Conservation (phyloP, 495 filamentous ascomycete species). For the Trichoderma orchidacearum region DNA sequence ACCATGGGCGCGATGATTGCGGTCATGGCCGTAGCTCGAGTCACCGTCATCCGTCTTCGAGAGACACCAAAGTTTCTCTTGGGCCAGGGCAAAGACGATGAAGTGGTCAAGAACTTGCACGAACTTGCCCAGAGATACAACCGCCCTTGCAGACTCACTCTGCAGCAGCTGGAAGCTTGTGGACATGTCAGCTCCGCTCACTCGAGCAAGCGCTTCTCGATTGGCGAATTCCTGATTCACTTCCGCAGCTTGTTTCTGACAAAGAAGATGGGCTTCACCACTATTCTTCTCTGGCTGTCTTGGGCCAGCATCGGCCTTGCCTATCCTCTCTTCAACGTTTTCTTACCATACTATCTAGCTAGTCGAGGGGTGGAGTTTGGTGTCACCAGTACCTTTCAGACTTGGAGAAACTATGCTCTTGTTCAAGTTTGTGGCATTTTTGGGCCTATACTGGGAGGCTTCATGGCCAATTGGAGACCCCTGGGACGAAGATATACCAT, state of each 20-base stretch:
- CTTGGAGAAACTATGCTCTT: slow-evolving; percentile 64
- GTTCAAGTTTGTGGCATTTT: slow-evolving; percentile 59
- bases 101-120: slow-evolving; percentile 63
- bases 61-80: slow-evolving; percentile 75
- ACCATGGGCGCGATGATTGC: slow-evolving; percentile 64
- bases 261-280: slow-evolving; percentile 33
- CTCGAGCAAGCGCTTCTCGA: slow-evolving; percentile 20
- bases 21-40: slow-evolving; percentile 54
- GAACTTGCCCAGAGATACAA: slow-evolving; percentile 59
- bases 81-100: slow-evolving; percentile 52
- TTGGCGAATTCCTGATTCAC: slow-evolving; percentile 25
- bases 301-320: slow-evolving; percentile 42
- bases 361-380: slow-evolving; percentile 17
- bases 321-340: slow-evolving; percentile 74
- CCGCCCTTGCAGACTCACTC: slow-evolving; percentile 46
- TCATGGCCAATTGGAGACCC: slow-evolving; percentile 47
- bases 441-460: slow-evolving; percentile 58
- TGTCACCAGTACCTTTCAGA: slow-evolving; percentile 14
- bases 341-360: slow-evolving; percentile 67
- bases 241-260: slow-evolving; percentile 35
- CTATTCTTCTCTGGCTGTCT: slow-evolving; percentile 40
- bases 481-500: slow-evolving; percentile 66
- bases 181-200: slow-evolving; percentile 17
- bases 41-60: slow-evolving; percentile 68
- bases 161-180: slow-evolving; percentile 39